A percentile compares a stretch with the other conserved stretches of the same genome.
Conservation (phyloP, 2,329 filamentous ascomycete species). For the Epicoccum sorghinum region DNA sequence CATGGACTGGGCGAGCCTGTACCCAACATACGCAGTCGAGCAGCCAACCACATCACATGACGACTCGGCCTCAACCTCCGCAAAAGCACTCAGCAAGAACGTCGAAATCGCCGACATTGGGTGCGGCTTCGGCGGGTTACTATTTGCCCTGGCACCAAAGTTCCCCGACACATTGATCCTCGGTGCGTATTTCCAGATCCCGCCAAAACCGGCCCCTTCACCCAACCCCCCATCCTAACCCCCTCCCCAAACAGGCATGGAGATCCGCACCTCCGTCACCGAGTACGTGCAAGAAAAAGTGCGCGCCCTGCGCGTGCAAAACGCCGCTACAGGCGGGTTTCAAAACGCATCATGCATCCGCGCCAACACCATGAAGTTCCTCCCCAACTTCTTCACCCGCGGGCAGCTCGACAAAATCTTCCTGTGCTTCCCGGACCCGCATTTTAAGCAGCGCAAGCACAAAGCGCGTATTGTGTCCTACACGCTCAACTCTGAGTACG, state of each 20-base stretch:
- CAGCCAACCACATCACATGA: slow-evolving; percentile 33
- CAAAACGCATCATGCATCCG: slow-evolving; percentile 89
- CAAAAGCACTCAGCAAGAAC: slow-evolving; percentile 62
- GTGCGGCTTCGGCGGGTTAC: slow-evolving; percentile 91
- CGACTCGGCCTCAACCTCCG: slow-evolving; percentile 23
- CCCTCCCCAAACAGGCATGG: slow-evolving; percentile 67
- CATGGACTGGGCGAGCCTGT: slow-evolving; percentile 92
- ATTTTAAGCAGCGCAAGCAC: slow-evolving; percentile 97
- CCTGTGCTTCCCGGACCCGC: slow-evolving; percentile 96
- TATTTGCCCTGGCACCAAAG: slow-evolving; percentile 81
- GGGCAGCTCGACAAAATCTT: slow-evolving; percentile 88
- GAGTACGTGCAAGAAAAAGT: slow-evolving; percentile 91
- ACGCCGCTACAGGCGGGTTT: slow-evolving; percentile 62
- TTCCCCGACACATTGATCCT: slow-evolving; percentile 84
- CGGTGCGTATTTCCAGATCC: slow-evolving; percentile 63
- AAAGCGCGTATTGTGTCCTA: slow-evolving; percentile 93
- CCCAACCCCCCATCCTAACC: too few relatives aligned
- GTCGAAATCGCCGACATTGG: slow-evolving; percentile 96
- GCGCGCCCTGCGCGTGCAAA: slow-evolving; percentile 75
- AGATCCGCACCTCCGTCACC: slow-evolving; percentile 89
- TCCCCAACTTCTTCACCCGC: slow-evolving; percentile 94
- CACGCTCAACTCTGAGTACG: slow-evolving; percentile 90
- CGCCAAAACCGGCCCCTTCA: background rate
- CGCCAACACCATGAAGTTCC: slow-evolving; percentile 97
- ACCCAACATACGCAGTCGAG: slow-evolving; percentile 68